Evolutionary conservation across 768 basidiomycete species (phyloP), one percentile per base, ranked within the genome.

Genomic region (Sporobolomyces phaffii): DNA sequence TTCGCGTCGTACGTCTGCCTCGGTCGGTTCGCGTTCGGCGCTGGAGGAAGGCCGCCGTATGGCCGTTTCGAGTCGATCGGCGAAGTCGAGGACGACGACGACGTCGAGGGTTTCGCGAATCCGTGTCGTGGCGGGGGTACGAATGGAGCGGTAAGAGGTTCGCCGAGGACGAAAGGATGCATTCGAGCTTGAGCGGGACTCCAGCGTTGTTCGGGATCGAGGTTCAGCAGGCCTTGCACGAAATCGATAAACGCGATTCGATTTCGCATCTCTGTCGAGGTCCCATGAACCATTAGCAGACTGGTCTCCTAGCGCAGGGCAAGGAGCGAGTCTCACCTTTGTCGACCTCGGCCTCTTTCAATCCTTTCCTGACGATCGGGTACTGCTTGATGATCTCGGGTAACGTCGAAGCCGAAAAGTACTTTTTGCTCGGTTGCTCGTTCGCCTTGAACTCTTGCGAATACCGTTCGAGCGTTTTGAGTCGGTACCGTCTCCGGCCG

Each of bases 401-500:
- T 44, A 99, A 79, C 24, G 90, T 87, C 31, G 85, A 90, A 22
- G 92, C 91, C 77, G 91, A 90, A 83, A 99, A 98, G 77, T 98
- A 99, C 78, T 98, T 94, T 78, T 99, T 99, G 73, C 92, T 93
- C 0, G 93, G 93, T 76, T 98, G 96, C 76, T 99, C 96, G 70
- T 92, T 87, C 20, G 90, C 88, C 68, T 89, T 89, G 78, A 93
- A 92, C 78, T 99, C 96, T 52, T 89, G 83, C 8, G 91, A 90
- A 77, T 97, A 99, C 77, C 98, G 92, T 64, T 98, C 93, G 70
- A 99, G 80, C 60, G 84, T 84, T 81, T 98, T 99, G 73, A 98
- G 79, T 53, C 86, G 83, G 77, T 87, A 91, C 49, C 76, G 73
- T 77, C 89, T 89, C 79, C 91, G 87, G 74, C 81, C 87, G 71